Conservation (phyloP, 78 protist genomes). For the Goniomonas avonlea region DNA sequence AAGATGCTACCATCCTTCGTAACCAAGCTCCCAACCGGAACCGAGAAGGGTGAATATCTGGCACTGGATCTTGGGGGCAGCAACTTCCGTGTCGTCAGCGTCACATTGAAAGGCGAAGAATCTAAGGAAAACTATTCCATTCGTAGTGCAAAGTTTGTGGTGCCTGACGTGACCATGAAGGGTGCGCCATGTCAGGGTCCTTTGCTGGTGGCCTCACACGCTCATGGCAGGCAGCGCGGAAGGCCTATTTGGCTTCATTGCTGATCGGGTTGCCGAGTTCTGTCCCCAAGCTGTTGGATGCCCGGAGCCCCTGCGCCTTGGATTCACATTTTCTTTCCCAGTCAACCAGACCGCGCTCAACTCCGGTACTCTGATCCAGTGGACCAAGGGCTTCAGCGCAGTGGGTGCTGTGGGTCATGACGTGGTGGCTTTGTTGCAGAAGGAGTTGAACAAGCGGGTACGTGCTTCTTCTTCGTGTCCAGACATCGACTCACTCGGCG, state of each 20-base stretch:
- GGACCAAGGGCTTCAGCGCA: conserved; percentile 44
- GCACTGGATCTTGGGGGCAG: conserved; percentile 63
- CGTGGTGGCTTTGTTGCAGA: conserved; percentile 7
- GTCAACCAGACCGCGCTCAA: conserved; percentile 14
- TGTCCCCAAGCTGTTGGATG: not conserved
- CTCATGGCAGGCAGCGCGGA: conserved; percentile 4
- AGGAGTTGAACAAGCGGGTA: not conserved
- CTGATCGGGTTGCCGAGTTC: not conserved
- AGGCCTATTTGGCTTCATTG: conserved; percentile 32
- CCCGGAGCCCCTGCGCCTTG: conserved; percentile 13
- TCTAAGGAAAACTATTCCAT: too few species aligned
- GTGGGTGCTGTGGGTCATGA: conserved; percentile 23
- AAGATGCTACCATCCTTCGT: conserved; percentile 25
- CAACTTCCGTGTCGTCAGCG: conserved; percentile 44
- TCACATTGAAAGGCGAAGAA: not conserved
- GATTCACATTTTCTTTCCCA: conserved; percentile 54
- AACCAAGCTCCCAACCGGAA: not conserved
- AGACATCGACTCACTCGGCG: too few species aligned
- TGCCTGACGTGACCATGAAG: too few species aligned
- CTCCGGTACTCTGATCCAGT: conserved; percentile 25
- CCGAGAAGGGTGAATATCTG: not conserved
- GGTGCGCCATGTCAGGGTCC: not conserved
- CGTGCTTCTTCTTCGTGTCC: too few species aligned
- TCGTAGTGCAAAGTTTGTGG: too few species aligned
- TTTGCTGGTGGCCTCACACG: not conserved